Conservation (phyloP, 257 asterid genomes). For the Penstemon newberryi region DNA sequence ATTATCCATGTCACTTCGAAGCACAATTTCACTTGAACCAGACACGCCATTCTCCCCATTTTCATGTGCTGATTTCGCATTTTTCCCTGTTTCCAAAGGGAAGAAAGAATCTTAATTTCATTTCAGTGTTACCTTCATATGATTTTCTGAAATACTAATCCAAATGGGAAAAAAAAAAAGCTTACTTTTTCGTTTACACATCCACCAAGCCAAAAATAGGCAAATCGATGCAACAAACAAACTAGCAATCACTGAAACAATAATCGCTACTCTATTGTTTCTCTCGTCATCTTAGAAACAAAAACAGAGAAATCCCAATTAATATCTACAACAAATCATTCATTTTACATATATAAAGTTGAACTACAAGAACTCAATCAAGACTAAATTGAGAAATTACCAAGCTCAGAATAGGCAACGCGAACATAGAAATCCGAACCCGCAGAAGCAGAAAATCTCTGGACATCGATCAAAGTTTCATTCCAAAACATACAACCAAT, state of each 20-base stretch:
- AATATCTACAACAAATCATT: not conserved
- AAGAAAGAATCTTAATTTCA: no score
- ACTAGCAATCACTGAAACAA: not conserved
- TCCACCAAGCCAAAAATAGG: not conserved
- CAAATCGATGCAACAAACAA: not conserved
- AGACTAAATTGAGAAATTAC: slow-evolving; percentile 23
- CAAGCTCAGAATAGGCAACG: slow-evolving; percentile 42
- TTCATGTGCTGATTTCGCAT: no score
- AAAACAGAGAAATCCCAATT: not conserved
- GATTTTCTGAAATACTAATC: no score
- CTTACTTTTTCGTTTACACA: not conserved
- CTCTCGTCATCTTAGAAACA: not conserved
- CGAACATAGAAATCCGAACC: slow-evolving; percentile 45
- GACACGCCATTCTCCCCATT: no score
- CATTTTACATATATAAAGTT: not conserved
- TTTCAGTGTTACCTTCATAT: no score
- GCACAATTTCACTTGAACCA: no score
- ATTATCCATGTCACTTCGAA: no score
- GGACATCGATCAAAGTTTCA: slow-evolving; percentile 34
- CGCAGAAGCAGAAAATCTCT: slow-evolving; percentile 21
- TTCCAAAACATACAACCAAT: slow-evolving; percentile 51
- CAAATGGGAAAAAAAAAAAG: not conserved
- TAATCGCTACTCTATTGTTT: not conserved
- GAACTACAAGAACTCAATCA: not conserved
- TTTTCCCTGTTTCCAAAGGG: no score